A percentile compares a stretch with the other conserved stretches of the same genome.
phyloP scores from a whole-genome alignment of 164 flowering plant genomes.

The Sextonia rubra region DNA sequence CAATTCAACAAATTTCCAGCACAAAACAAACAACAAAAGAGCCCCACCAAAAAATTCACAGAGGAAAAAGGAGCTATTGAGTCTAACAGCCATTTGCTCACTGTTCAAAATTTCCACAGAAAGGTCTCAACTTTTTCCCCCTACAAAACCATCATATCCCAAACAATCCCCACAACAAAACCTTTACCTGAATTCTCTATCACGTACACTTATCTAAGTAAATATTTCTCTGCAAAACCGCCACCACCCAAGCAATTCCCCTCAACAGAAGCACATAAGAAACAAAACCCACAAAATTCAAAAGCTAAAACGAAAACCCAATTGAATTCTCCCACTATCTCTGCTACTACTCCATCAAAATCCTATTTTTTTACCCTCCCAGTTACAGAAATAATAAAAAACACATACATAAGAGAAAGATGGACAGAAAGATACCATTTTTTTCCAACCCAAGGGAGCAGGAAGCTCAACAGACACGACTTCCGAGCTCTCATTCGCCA shows the following conservation, averaged over 20 bases:
- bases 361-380: not conserved
- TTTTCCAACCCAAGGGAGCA: constrained; percentile 59
- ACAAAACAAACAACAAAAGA: not conserved
- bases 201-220: not conserved
- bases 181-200: not conserved
- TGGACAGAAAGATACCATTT: constrained; percentile 32
- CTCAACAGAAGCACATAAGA: not conserved
- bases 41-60: no score
- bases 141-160: no score
- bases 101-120: no score
- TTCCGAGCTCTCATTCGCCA: constrained; percentile 28
- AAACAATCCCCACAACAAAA: no score
- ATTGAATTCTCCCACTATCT: not conserved
- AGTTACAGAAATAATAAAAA: not conserved
- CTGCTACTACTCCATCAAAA: not conserved
- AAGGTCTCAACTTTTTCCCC: no score
- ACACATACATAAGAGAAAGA: not conserved
- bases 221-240: not conserved
- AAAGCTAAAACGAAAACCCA: not conserved
- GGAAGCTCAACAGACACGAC: constrained; percentile 50
- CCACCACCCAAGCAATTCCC: not conserved
- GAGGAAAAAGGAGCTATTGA: no score
- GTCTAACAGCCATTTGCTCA: no score
- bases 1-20: not conserved
- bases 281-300: not conserved